Percentiles rank a stretch among this genome's conserved stretches.
These are phyloP conservation scores for Anisodus acutangulus DNA, from an alignment of 257 asterid genomes.

Conservation along the genomic window DNA sequence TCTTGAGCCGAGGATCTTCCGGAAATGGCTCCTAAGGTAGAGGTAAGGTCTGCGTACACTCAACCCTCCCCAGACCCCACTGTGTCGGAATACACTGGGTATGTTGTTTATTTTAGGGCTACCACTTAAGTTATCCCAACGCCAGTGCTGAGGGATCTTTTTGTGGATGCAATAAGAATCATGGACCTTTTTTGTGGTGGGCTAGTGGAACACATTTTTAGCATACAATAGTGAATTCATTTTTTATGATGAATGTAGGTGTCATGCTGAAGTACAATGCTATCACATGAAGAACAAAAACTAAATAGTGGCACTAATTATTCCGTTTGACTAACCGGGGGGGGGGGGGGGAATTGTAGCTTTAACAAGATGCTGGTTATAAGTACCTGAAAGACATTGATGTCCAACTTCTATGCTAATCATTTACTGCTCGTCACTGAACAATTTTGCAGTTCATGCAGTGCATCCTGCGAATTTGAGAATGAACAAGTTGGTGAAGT, in stretches of 20 bases:
- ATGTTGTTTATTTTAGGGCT: background rate
- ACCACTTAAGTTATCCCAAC: conserved; percentile 12
- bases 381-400: conserved; percentile 22
- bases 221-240: background rate
- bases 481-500: conserved; percentile 19
- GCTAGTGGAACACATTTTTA: background rate
- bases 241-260: background rate
- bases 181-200: background rate
- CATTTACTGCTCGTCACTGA: conserved; percentile 16
- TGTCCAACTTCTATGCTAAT: conserved; percentile 15
- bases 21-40: too few relatives aligned
- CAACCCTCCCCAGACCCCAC: too few relatives aligned
- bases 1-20: too few relatives aligned
- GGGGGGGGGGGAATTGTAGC: background rate
- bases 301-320: background rate
- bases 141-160: conserved; percentile 14
- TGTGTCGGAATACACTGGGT: too few relatives aligned
- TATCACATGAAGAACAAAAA: background rate
- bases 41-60: too few relatives aligned
- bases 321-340: background rate
- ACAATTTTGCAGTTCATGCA: conserved; percentile 6
- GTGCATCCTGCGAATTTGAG: conserved; percentile 9
- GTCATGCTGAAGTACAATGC: background rate
- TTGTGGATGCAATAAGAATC: conserved; percentile 11
- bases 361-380: background rate